Evolutionary conservation across 73 alveolate genomes (phyloP).

Genomic region (Tetrahymena elliotti): DNA sequence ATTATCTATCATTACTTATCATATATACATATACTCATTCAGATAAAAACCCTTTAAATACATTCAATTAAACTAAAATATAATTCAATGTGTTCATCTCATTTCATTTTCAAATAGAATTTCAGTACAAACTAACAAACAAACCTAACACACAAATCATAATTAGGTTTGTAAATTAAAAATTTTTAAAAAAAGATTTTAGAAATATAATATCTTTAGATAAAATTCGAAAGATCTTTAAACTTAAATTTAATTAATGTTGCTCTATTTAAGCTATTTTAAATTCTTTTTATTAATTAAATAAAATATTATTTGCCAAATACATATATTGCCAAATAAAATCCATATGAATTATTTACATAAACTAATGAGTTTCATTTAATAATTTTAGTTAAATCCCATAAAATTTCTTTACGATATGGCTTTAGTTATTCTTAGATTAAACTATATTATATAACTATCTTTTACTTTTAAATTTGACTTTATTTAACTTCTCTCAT

Average conservation of each 20-base stretch:
- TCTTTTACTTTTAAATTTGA: background rate
- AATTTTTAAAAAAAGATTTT: too few species aligned
- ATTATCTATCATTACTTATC: too few species aligned
- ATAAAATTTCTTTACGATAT: background rate
- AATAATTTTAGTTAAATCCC: background rate
- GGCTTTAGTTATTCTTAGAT: background rate
- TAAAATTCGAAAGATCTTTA: background rate
- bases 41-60: too few species aligned
- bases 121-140: background rate
- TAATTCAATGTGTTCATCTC: too few species aligned
- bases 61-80: too few species aligned
- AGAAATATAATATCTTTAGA: background rate
- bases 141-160: background rate
- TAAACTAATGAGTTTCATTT: background rate
- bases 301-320: too few species aligned
- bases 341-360: too few species aligned
- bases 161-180: background rate
- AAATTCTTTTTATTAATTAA: background rate
- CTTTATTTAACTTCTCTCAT: background rate
- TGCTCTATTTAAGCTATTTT: background rate
- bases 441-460: background rate
- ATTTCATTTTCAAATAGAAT: background rate
- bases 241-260: background rate
- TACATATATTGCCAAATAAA: too few species aligned
- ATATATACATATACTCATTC: too few species aligned